Conservation (phyloP, 768 basidiomycete genomes). For the Amyloporia xantha region DNA sequence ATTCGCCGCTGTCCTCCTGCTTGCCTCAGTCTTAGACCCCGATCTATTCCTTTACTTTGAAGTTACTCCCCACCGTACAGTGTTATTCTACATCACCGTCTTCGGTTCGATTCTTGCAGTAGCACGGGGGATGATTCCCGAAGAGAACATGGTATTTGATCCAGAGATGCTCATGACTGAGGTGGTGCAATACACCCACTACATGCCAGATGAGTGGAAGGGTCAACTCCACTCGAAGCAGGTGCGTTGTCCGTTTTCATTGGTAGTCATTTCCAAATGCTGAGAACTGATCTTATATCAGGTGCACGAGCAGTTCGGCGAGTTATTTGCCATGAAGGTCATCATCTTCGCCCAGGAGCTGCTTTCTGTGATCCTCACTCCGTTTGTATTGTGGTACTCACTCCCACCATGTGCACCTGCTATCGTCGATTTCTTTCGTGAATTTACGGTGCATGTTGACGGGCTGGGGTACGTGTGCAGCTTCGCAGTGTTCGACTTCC, state of each 20-base stretch:
- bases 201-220: conserved; percentile 93
- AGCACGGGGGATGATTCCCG: conserved; percentile 92
- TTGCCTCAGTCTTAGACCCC: conserved; percentile 89
- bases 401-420: conserved; percentile 84
- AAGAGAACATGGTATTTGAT: conserved; percentile 90
- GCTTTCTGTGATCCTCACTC: conserved; percentile 86
- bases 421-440: conserved; percentile 96
- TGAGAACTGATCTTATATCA: too few relatives aligned
- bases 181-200: conserved; percentile 91
- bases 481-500: conserved; percentile 98
- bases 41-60: conserved; percentile 93
- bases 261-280: too few relatives aligned
- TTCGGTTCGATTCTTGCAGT: conserved; percentile 87
- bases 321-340: conserved; percentile 91
- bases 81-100: conserved; percentile 86
- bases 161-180: conserved; percentile 90
- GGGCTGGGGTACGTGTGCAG: conserved; percentile 96
- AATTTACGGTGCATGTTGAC: conserved; percentile 95
- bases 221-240: conserved; percentile 81
- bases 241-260: too few relatives aligned
- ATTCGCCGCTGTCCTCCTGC: conserved; percentile 90
- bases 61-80: conserved; percentile 87
- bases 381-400: conserved; percentile 90
- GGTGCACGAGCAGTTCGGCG: conserved; percentile 89
- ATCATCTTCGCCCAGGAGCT: conserved; percentile 84